Conservation (phyloP, 805 yeast genomes). For the Starmerella kuoi region DNA sequence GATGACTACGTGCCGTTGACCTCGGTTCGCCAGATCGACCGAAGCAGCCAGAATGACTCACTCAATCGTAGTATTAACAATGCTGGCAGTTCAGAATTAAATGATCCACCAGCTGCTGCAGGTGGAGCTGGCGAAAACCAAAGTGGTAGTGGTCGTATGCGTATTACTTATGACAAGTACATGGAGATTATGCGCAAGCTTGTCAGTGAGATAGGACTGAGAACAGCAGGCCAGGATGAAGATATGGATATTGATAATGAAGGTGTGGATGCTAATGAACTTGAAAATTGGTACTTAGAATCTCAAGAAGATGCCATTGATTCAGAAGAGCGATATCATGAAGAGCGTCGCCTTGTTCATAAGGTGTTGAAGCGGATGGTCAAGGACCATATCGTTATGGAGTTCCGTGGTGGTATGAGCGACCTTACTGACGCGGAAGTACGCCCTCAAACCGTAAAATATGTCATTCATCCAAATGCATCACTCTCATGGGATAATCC, state of each 20-base stretch:
- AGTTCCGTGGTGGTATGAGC: conserved; percentile 38
- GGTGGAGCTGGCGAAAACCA: conserved; percentile 6
- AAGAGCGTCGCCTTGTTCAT: conserved; percentile 55
- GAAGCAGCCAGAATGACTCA: conserved; percentile 15
- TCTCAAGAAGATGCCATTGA: conserved; percentile 60
- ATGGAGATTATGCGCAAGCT: conserved; percentile 47
- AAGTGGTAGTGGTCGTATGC: conserved; percentile 23
- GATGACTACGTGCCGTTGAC: conserved; percentile 40
- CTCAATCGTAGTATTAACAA: conserved; percentile 8
- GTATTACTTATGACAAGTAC: conserved; percentile 73
- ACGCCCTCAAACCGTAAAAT: conserved; percentile 22
- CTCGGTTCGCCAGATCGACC: conserved; percentile 21
- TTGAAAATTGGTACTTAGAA: conserved; percentile 71
- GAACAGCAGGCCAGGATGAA: conserved; percentile 29
- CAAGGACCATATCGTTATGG: conserved; percentile 73
- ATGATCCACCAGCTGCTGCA: not conserved
- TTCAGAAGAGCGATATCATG: conserved; percentile 56
- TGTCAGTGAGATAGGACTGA: conserved; percentile 18
- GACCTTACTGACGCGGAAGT: conserved; percentile 28
- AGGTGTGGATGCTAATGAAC: conserved; percentile 55
- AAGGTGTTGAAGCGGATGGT: conserved; percentile 76
- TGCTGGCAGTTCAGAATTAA: not conserved
- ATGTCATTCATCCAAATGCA: conserved; percentile 29
- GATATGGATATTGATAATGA: conserved; percentile 38
- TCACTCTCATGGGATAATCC: conserved; percentile 13